Evolutionary conservation across 2,329 filamentous ascomycete genomes (phyloP), one percentile per base, ranked within the genome.

Genomic region (Cytospora paraplurivora): DNA sequence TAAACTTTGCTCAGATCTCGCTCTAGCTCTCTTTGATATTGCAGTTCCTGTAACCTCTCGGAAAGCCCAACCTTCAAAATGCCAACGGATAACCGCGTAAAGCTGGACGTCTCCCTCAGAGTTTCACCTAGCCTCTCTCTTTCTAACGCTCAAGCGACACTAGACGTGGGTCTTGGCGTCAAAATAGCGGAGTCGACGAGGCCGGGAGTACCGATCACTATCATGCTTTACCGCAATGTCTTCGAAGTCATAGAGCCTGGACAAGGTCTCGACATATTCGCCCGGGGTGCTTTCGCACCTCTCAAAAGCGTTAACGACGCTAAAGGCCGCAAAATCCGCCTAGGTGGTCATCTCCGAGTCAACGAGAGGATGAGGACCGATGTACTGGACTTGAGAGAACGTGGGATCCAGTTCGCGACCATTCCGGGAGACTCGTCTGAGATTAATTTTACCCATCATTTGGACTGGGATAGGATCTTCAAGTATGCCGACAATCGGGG

Each of bases 351-450:
- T 50, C 47, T 50, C 47, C 47, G 47, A 50, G 12, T 50, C 47
- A 50, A 50, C 47, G 47, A 50, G n/a, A 50, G 47, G 47, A 50
- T 50, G n/a, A 50, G 47, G 47, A 50, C 47, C 47, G 47, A 50
- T 50, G 17, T 50, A 27, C 47, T 27, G 47, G 47, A 50, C 47
- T 27, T 50, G 47, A 50, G n/a, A 50, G n/a, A 50, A 50, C 47
- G 47, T 21, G 47, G 47, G 47, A 50, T 50, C 47, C 47, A 50
- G 47, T 50, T 50, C 47, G 47, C 47, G 47, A 50, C 47, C 47
- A 50, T 50, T 50, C 47, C 47, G 47, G 47, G 47, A 50, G 47
- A 50, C 47, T 50, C 47, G 17, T 50, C 47, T 50, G 47, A 50
- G 47, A 27, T 27, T n/a, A 50, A 13, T 50, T 50, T 50, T 13